phyloP scores from a whole-genome alignment of 805 yeast genomes.

The Zygoascus ofunaensis region DNA sequence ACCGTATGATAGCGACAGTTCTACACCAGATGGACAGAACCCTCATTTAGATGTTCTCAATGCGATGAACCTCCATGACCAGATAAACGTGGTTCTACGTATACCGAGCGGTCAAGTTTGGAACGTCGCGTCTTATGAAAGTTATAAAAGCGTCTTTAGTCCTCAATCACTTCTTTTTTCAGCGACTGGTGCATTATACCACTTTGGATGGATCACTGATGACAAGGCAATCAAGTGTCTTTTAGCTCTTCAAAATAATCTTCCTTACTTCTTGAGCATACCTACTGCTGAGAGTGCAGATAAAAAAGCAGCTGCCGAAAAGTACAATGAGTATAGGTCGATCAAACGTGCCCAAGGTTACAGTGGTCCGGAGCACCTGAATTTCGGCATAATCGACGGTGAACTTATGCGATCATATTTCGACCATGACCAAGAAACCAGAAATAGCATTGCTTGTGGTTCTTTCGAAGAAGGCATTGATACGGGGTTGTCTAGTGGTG shows the following conservation, averaged over 20 bases:
- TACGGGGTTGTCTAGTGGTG: neutral
- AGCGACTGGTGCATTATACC: slow-evolving; percentile 1
- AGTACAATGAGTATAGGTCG: neutral
- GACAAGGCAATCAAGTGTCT: neutral
- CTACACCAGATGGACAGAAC: neutral
- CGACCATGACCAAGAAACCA: neutral
- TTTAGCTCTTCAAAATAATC: neutral
- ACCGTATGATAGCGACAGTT: neutral
- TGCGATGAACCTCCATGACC: neutral
- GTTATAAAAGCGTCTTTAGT: neutral
- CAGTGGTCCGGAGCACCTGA: too few relatives aligned
- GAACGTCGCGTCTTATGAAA: neutral
- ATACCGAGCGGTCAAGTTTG: neutral
- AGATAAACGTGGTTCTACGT: neutral
- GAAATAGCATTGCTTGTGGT: neutral
- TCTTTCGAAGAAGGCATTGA: neutral
- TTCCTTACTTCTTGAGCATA: neutral
- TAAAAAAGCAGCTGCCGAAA: neutral
- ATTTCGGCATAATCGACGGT: neutral
- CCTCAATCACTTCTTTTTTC: neutral
- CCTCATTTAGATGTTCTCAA: neutral
- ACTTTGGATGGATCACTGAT: slow-evolving; percentile 1
- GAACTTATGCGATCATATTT: neutral
- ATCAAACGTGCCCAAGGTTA: neutral
- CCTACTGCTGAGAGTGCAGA: neutral